phyloP scores from a whole-genome alignment of 306 rosid species.

The Citrullus colocynthis region DNA sequence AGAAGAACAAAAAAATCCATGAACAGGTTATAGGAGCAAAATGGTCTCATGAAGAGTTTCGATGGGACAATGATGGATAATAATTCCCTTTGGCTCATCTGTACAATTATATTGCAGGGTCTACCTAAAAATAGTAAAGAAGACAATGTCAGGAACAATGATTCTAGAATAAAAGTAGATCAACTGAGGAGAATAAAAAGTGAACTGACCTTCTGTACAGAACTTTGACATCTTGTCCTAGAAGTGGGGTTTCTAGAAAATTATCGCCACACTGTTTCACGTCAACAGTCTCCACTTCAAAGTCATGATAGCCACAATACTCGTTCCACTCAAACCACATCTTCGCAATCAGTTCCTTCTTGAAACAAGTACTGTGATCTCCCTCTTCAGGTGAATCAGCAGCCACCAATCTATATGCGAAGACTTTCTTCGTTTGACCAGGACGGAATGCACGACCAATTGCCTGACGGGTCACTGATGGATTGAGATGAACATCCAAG shows the following conservation, averaged over 20 bases:
- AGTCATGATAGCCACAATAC: constrained; percentile 46
- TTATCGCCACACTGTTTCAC: constrained; percentile 51
- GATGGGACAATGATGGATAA: constrained; percentile 1
- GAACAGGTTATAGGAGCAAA: constrained; percentile 5
- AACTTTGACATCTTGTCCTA: constrained; percentile 51
- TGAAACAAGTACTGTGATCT: constrained; percentile 60
- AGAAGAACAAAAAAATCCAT: not conserved
- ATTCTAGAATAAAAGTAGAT: not conserved
- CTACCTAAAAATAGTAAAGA: constrained; percentile 41
- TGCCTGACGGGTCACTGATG: constrained; percentile 93
- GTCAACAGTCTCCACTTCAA: constrained; percentile 37
- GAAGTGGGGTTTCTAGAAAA: constrained; percentile 43
- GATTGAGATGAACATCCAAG: constrained; percentile 79
- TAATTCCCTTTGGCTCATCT: not conserved
- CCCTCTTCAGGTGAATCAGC: constrained; percentile 75
- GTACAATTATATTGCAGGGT: not conserved
- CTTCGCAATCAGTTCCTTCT: constrained; percentile 64
- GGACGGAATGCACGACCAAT: constrained; percentile 97
- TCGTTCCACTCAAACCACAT: constrained; percentile 99
- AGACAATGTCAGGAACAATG: constrained; percentile 3
- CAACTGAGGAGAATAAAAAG: not conserved
- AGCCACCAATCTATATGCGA: constrained; percentile 61
- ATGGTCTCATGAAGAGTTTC: not conserved
- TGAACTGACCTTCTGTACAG: constrained; percentile 60
- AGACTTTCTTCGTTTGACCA: constrained; percentile 67